Conservation (phyloP, 164 flowering plant genomes). For the Magnolia officinalis region DNA sequence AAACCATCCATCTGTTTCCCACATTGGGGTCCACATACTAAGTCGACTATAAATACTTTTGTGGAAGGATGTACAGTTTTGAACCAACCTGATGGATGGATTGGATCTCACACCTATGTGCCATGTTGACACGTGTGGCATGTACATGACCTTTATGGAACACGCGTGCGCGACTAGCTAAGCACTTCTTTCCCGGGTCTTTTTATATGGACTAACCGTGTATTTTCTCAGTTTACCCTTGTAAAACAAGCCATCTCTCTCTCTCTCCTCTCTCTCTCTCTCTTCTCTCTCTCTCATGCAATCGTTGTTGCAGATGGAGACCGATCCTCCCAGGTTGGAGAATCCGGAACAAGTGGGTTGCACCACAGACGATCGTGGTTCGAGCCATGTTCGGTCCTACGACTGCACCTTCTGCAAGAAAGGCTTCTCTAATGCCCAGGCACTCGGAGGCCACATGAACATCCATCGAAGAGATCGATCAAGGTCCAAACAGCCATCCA, state of each 20-base stretch:
- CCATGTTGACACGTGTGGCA: too few species aligned
- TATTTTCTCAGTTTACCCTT: not conserved
- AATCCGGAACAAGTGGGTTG: slow-evolving; percentile 1
- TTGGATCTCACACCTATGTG: too few species aligned
- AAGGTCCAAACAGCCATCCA: slow-evolving; percentile 25
- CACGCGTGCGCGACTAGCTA: too few species aligned
- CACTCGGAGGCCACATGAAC: slow-evolving; percentile 44
- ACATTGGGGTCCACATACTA: too few species aligned
- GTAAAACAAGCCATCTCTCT: not conserved
- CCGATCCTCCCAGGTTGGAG: slow-evolving; percentile 4
- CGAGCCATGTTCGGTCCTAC: slow-evolving; percentile 7
- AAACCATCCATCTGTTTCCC: too few species aligned
- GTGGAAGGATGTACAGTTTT: too few species aligned
- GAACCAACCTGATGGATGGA: too few species aligned
- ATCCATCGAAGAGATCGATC: slow-evolving; percentile 43
- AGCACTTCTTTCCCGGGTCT: too few species aligned
- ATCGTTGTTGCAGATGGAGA: slow-evolving; percentile 10
- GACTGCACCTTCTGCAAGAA: slow-evolving; percentile 31
- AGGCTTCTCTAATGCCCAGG: slow-evolving; percentile 38
- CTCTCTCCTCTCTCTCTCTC: not conserved
- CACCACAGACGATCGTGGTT: slow-evolving; percentile 6
- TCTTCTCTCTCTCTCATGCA: not conserved
- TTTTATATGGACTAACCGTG: too few species aligned
- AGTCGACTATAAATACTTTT: too few species aligned
- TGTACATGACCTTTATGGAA: too few species aligned